Base-by-base conservation (phyloP, 225 moss, liverwort and hornwort species). In the Lunularia cruciata region DNA sequence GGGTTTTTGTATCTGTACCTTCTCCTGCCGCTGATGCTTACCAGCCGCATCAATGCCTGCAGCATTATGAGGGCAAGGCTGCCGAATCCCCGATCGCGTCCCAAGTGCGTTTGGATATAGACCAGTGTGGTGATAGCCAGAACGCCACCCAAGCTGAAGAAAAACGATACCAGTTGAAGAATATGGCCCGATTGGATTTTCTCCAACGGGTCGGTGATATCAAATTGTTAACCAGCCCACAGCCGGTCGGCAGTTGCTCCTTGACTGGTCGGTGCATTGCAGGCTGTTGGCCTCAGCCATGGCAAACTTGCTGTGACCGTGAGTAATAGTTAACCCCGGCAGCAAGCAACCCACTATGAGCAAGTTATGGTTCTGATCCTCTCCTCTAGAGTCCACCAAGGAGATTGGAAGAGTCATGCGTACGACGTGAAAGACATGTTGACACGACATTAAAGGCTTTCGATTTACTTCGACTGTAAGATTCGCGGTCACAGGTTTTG, bases 1-100 rank as follows among this genome's bases (percentile, higher is more conserved):
- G 72, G 73, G 27, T 75, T 66, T 30, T 71, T 83, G 49, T 85
- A 81, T 27, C 87, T 68, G 69, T 89, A 89, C 9, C 26, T 39
- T 2, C 57, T 68, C 53, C 57, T 75, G 6, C 89, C 87, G 3
- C 57, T 25, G n/a, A n/a, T n/a, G 1, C 47, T 27, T 10, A 77
- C 12, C 22, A 65, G 23, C 46, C 65, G 18, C 25, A 58, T 5
- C 23, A 65, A 27, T 8, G 77, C 56, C 6, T 55, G 16, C 20
- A 77, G 6, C 72, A 77, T 71, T 8, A 51, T 20, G 16, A 60
- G 19, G 3, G 72, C 77, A 23, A 70, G 43, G 8, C 54, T 22
- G 32, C 72, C 77, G 39, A 77, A 72, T 19, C 72, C 71, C 57
- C 67, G 72, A 18, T 59, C 72, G n/a, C 37, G 7, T 3, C 71